A percentile compares a stretch with the other conserved stretches of the same genome.
These are phyloP conservation scores for Dentipellis fragilis DNA, from an alignment of 768 basidiomycete species.

Conservation along the genomic window DNA sequence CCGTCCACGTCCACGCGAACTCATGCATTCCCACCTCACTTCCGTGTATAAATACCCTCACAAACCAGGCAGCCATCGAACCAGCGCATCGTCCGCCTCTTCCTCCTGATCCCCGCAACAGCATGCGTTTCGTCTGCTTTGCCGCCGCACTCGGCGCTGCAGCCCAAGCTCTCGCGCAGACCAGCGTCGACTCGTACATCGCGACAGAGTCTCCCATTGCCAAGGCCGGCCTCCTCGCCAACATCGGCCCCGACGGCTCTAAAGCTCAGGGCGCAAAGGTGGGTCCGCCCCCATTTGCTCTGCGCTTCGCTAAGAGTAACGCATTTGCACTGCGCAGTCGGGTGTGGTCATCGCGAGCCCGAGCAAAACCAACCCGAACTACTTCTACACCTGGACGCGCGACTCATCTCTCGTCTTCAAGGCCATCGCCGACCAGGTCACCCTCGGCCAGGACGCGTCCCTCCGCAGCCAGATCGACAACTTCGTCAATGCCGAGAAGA, in stretches of 20 bases:
- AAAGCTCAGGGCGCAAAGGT: conserved; percentile 44
- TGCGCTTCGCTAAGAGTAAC: background rate
- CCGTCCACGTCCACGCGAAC: too few species aligned
- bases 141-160: background rate
- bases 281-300: background rate
- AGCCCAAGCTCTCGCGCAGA: background rate
- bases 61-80: too few species aligned
- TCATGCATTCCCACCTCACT: too few species aligned
- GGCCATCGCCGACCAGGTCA: conserved; percentile 40
- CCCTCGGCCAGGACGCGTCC: conserved; percentile 38
- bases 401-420: conserved; percentile 70
- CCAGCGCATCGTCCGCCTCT: too few species aligned
- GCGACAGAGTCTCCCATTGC: conserved; percentile 46
- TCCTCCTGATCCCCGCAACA: background rate
- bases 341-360: conserved; percentile 32
- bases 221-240: conserved; percentile 53
- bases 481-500: conserved; percentile 44
- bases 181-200: conserved; percentile 38
- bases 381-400: conserved; percentile 69
- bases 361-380: conserved; percentile 34
- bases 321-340: conserved; percentile 11
- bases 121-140: background rate
- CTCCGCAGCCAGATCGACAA: conserved; percentile 44
- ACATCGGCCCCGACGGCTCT: conserved; percentile 52
- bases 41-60: too few species aligned